Percentiles rank a stretch among this genome's conserved stretches.
Evolutionary conservation across 192 early-diverging fungal species (phyloP).

Genomic region (Podochytrium sp.): DNA sequence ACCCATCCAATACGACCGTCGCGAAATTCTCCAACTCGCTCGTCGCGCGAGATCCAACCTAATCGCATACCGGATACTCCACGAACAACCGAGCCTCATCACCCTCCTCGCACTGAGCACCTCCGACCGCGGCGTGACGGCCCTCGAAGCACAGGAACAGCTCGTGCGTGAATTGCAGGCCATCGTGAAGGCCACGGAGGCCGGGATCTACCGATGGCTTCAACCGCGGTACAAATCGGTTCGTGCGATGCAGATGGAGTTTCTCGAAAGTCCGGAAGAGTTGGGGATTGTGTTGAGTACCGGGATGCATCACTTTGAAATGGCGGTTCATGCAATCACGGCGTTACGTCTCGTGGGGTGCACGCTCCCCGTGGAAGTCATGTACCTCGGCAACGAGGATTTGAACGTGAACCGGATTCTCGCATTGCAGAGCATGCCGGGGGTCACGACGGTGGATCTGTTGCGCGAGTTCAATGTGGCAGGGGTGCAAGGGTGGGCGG

Average conservation of each 20-base stretch:
- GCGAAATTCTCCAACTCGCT: slow-evolving; percentile 6
- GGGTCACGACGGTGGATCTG: slow-evolving; percentile 35
- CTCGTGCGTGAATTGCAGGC: neutral
- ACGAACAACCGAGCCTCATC: slow-evolving; percentile 7
- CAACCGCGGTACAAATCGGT: neutral
- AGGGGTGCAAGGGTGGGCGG: neutral
- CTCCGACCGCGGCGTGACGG: neutral
- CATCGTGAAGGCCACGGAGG: neutral
- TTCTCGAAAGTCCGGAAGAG: neutral
- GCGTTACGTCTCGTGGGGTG: slow-evolving; percentile 32
- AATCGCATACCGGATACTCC: slow-evolving; percentile 17
- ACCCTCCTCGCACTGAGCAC: neutral
- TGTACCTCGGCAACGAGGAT: slow-evolving; percentile 47
- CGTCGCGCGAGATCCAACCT: slow-evolving; percentile 16
- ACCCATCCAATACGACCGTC: slow-evolving; percentile 6
- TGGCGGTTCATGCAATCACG: slow-evolving; percentile 14
- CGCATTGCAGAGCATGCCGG: slow-evolving; percentile 5
- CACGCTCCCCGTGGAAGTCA: slow-evolving; percentile 60
- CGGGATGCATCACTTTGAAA: slow-evolving; percentile 30
- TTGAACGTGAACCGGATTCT: neutral
- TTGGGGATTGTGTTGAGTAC: slow-evolving; percentile 14
- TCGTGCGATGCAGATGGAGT: neutral
- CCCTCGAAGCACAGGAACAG: neutral
- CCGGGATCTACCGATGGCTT: slow-evolving; percentile 15
- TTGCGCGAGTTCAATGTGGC: slow-evolving; percentile 21